These are phyloP conservation scores for Kodamaea hsintzibuensis DNA, from an alignment of 805 yeast species.

Conservation along the genomic window DNA sequence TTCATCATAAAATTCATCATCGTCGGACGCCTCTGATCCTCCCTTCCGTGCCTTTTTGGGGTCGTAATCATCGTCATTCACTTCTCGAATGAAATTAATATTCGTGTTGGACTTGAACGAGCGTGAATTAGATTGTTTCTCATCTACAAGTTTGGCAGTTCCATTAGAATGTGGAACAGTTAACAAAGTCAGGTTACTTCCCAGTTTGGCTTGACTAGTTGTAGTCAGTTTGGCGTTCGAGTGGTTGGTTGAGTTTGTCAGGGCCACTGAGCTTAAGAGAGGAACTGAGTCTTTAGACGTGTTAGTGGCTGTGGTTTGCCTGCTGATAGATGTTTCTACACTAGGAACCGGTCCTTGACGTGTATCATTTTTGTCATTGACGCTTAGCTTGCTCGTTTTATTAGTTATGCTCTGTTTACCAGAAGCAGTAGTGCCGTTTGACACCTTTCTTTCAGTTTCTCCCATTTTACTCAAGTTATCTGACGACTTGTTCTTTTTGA, in stretches of 20 bases:
- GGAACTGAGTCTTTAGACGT: not conserved
- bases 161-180: not conserved
- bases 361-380: not conserved
- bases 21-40: constrained; percentile 5
- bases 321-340: not conserved
- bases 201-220: not conserved
- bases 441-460: too few species aligned
- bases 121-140: not conserved
- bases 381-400: not conserved
- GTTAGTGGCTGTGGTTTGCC: constrained; percentile 1
- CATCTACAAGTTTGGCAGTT: constrained; percentile 5
- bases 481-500: constrained; percentile 20
- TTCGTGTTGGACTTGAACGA: constrained; percentile 18
- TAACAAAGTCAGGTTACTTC: not conserved
- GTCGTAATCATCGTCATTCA: constrained; percentile 22
- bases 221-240: not conserved
- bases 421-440: not conserved
- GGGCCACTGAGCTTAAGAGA: not conserved
- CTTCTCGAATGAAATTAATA: constrained; percentile 31
- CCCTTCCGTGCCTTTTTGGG: not conserved
- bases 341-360: not conserved
- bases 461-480: constrained; percentile 1
- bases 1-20: constrained; percentile 5
- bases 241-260: not conserved
- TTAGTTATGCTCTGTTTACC: not conserved